Evolutionary conservation across 2,329 filamentous ascomycete genomes (phyloP), one percentile per base, ranked within the genome.

Genomic region (Cryphonectria parasitica): DNA sequence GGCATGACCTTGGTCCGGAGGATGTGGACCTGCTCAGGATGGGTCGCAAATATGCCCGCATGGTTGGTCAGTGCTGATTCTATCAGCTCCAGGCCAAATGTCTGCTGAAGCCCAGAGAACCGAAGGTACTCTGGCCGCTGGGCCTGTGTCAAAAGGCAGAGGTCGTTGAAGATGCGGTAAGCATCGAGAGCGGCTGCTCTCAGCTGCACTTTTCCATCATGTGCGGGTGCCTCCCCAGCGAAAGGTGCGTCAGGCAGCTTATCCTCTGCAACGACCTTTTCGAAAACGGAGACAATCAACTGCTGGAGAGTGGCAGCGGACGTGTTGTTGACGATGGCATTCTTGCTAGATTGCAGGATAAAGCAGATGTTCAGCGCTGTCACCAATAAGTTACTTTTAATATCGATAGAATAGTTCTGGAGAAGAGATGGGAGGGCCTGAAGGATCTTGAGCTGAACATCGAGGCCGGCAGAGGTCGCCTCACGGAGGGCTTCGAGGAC

Each of bases 241-340:
- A 87, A 83, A 28, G 88, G 85, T 11, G 87, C 83, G 72, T 90
- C 86, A 3, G 86, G 62, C 79, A 82, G 91, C 90, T 90, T 72
- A 78, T 98, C 94, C 83, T 98, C 94, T 7, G 84, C 83, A 0
- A 90, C 88, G 1, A 98, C 94, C 79, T 97, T 96, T 79, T 98
- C 96, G 80, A 98, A 98, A 0, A 97, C 92, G 0, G 93, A 92
- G 43, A 96, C 93, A 10, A 98, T 91, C 19, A 99, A 87, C 80
- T 98, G 96, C 80, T 98, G 95, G 68, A 99, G 84, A 2, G 96
- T 98, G n/a, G 96, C 96, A 36, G 95, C 94, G 13, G 96, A 96
- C 0, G 97, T 98, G 76, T 97, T 97, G 78, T 95, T 97, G 75
- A 99, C 94, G 66, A 97, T 94, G 36, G 91, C 90, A 82, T 95